phyloP scores from a whole-genome alignment of 805 yeast genomes.

The Starmerella kuoi region DNA sequence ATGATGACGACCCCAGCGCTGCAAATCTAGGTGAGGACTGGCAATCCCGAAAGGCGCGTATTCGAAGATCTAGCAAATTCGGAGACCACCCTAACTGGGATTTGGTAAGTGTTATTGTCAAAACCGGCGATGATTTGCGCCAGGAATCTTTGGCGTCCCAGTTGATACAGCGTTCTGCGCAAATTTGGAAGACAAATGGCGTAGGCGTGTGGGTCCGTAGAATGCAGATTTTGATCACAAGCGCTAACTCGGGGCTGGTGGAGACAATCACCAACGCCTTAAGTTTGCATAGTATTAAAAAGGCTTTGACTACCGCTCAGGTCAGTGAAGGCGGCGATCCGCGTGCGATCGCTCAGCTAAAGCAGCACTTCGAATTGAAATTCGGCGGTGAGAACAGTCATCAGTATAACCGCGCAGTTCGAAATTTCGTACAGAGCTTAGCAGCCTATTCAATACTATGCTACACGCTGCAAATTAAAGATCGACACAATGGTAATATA shows the following conservation, averaged over 20 bases:
- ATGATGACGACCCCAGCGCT: slow-evolving; percentile 33
- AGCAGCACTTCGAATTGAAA: slow-evolving; percentile 64
- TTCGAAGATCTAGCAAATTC: slow-evolving; percentile 60
- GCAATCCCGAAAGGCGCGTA: slow-evolving; percentile 68
- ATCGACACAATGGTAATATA: slow-evolving; percentile 95
- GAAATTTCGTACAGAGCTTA: slow-evolving; percentile 69
- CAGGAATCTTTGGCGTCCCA: slow-evolving; percentile 98
- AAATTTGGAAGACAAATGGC: slow-evolving; percentile 60
- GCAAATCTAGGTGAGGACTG: slow-evolving; percentile 86
- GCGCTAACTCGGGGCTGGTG: slow-evolving; percentile 81
- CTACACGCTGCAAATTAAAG: slow-evolving; percentile 84
- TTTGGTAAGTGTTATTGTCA: slow-evolving; percentile 85
- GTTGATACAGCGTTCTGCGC: slow-evolving; percentile 72
- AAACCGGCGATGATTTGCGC: slow-evolving; percentile 88
- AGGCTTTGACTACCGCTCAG: slow-evolving; percentile 66
- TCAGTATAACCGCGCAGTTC: slow-evolving; percentile 62
- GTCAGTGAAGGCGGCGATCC: slow-evolving; percentile 45
- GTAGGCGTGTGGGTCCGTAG: slow-evolving; percentile 82
- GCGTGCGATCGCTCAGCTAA: slow-evolving; percentile 53
- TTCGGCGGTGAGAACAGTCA: slow-evolving; percentile 50
- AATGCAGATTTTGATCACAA: slow-evolving; percentile 85
- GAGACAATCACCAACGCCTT: slow-evolving; percentile 94
- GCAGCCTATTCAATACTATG: slow-evolving; percentile 93
- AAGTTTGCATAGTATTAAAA: slow-evolving; percentile 87
- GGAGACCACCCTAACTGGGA: slow-evolving; percentile 94